Base-by-base conservation (phyloP, 306 rosid species). In the Canavalia gladiata region DNA sequence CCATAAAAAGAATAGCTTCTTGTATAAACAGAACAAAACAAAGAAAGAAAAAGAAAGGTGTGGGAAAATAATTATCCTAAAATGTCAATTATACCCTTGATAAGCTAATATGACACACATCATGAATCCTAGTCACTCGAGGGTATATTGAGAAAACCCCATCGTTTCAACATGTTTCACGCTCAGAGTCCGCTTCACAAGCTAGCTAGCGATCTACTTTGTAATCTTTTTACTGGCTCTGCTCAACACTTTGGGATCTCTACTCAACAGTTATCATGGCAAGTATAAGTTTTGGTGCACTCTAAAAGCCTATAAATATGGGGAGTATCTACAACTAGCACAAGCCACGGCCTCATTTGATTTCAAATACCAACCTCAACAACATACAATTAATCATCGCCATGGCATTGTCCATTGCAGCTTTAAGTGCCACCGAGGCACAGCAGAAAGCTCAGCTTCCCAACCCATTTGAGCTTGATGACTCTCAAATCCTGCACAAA, bases 361-460 rank as follows among this genome's bases (percentile, higher is more conserved):
- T 58, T 50, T 42, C 68, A 42, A 30, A 57, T 8, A 56, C 31
- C 30, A 30, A 75, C 29, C 69, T 43, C 2, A 43, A 18, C 4
- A 11, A 59, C 6, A 57, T 7, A 42, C 45, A 13, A 62, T 18
- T 18, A 9, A 33, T 37, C 41, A 41, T 81, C 59, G 64, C 0
- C 7, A 73, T 81, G 80, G 35, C 74, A 58, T 25, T 37, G n/a
- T 4, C 46, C 70, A 31, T 8, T 30, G 35, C 34, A 72, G 65
- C 11, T 63, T 35, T 67, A 51, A 54, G 33, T 72, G 67, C 31
- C 34, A 72, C 67, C 37, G 51, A 37, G 8, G 7, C 57, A 8
- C 31, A 62, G 28, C 80, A 74, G 52, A 81, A 81, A 64, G 13
- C 73, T 66, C 51, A 74, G 11, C 80, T 81, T 18, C 84, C 80